Evolutionary conservation across 2,329 filamentous ascomycete genomes (phyloP).

Genomic region (Diaporthe amygdali): DNA sequence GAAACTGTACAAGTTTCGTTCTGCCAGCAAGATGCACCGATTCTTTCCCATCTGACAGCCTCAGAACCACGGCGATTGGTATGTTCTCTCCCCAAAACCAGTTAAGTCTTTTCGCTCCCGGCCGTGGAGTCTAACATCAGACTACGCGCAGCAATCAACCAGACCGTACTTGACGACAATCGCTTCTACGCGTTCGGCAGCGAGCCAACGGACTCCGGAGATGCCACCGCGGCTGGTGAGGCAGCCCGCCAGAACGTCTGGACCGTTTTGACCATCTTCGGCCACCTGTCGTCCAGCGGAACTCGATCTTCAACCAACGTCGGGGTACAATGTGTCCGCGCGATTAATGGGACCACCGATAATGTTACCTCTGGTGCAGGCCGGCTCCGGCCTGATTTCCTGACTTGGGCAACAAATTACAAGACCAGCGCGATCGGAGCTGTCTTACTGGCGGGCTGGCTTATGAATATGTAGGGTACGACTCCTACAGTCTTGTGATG

Average conservation of each 20-base stretch:
- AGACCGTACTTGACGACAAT: conserved; percentile 14
- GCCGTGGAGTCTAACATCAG: not conserved
- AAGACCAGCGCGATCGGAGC: not conserved
- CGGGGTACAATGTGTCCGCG: conserved; percentile 11
- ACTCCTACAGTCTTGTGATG: not conserved
- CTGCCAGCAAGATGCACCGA: not conserved
- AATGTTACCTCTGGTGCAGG: not conserved
- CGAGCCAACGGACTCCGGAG: not conserved
- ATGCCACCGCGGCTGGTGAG: not conserved
- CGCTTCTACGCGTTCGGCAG: conserved; percentile 19
- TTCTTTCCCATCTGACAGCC: not conserved
- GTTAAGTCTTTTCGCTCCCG: not conserved
- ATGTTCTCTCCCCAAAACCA: not conserved
- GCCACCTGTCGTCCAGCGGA: conserved; percentile 5
- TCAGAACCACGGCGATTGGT: not conserved
- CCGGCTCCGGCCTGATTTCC: not conserved
- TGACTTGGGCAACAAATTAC: not conserved
- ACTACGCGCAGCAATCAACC: not conserved
- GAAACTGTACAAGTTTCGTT: not conserved
- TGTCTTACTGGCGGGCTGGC: not conserved
- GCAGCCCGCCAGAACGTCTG: conserved; percentile 13
- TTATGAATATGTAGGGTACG: not conserved
- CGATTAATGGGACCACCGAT: conserved; percentile 11
- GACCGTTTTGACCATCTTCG: conserved; percentile 15
- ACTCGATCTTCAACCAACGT: not conserved